Conservation (phyloP, 2,329 filamentous ascomycete genomes). For the Alternaria infectoria region DNA sequence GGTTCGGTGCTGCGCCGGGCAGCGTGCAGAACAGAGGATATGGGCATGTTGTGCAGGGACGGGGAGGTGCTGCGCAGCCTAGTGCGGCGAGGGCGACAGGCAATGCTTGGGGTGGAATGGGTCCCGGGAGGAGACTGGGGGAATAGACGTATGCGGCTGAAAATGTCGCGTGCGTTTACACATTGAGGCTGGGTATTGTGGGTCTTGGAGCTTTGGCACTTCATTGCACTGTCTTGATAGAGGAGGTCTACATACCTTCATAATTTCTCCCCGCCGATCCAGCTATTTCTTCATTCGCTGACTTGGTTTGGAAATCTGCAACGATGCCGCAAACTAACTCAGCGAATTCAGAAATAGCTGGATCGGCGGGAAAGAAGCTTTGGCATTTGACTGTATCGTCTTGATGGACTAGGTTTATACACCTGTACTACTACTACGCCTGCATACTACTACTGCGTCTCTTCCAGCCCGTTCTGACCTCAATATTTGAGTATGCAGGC, state of each 20-base stretch:
- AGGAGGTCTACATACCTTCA: not conserved
- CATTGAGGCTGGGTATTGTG: not conserved
- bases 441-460: too few species aligned
- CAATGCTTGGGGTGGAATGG: conserved; percentile 30
- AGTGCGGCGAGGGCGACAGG: conserved; percentile 36
- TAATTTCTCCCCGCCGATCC: not conserved
- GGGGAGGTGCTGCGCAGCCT: conserved; percentile 19
- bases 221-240: not conserved
- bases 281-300: not conserved
- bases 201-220: not conserved
- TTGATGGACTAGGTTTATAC: not conserved
- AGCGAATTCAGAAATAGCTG: not conserved
- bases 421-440: too few species aligned
- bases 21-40: conserved; percentile 59
- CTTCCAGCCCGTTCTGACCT: too few species aligned
- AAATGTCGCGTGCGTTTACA: conserved; percentile 1
- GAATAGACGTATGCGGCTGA: conserved; percentile 11
- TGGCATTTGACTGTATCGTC: accelerated
- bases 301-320: not conserved
- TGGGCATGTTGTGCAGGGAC: conserved; percentile 65
- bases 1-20: conserved; percentile 63
- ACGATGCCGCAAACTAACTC: not conserved
- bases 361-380: not conserved
- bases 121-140: conserved; percentile 43
- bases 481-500: too few species aligned